A percentile compares a stretch with the other conserved stretches of the same genome.
phyloP scores from a whole-genome alignment of 805 yeast genomes.

The Kazachstania africana region DNA sequence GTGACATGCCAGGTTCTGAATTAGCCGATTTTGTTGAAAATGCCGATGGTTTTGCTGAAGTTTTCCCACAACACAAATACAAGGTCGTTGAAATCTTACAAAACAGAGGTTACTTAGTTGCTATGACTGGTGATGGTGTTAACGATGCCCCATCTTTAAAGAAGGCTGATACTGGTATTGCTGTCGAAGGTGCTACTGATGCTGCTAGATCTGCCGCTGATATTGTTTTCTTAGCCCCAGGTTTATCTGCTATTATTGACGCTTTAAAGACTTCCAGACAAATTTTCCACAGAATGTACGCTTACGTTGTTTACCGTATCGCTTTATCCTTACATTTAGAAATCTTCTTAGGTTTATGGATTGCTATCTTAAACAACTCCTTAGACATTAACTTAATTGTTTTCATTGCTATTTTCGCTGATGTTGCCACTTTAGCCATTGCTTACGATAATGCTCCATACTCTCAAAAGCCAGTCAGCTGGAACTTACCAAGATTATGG shows the following conservation, averaged over 20 bases:
- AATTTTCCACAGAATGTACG: conserved; percentile 98
- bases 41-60: conserved; percentile 98
- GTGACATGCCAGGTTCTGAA: conserved; percentile 94
- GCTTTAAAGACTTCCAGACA: conserved; percentile 91
- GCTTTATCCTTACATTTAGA: conserved; percentile 93
- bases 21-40: conserved; percentile 95
- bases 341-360: conserved; percentile 91
- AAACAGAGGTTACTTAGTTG: conserved; percentile 93
- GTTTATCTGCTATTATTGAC: conserved; percentile 90
- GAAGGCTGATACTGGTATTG: conserved; percentile 95
- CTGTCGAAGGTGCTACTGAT: conserved; percentile 96
- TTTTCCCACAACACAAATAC: conserved; percentile 96
- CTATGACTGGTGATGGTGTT: conserved; percentile 99
- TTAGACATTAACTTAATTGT: conserved; percentile 85
- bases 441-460: conserved; percentile 97
- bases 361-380: conserved; percentile 82
- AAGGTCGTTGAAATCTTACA: conserved; percentile 92
- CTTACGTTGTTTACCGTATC: conserved; percentile 95
- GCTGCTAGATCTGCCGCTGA: conserved; percentile 97
- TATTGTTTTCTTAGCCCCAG: conserved; percentile 90
- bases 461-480: conserved; percentile 85
- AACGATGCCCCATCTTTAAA: conserved; percentile 95
- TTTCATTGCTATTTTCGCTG: conserved; percentile 94
- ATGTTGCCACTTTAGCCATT: conserved; percentile 93
- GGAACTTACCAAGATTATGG: conserved; percentile 97